A percentile compares a stretch with the other conserved stretches of the same genome.
phyloP scores from a whole-genome alignment of 2,329 filamentous ascomycete genomes.

The Pseudogymnoascus sp. region DNA sequence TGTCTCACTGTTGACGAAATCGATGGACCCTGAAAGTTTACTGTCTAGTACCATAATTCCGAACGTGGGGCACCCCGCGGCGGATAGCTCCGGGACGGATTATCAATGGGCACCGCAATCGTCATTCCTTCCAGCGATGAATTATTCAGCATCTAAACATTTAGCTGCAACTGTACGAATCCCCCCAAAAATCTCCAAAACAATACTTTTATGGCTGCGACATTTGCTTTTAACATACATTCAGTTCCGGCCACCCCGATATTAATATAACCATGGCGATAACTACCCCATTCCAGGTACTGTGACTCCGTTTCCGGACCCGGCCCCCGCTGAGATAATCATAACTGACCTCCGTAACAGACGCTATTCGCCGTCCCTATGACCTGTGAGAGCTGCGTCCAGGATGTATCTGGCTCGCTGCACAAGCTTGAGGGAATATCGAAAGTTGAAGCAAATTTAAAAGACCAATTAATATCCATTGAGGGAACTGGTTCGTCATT shows the following conservation, averaged over 20 bases:
- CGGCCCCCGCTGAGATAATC: conserved; percentile 19
- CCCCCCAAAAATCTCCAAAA: neutral
- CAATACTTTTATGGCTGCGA: neutral
- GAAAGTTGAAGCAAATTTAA: conserved; percentile 74
- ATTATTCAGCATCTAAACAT: conserved; percentile 11
- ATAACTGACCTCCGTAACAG: conserved; percentile 37
- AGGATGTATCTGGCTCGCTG: conserved; percentile 74
- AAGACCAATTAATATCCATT: conserved; percentile 75
- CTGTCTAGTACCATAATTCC: neutral
- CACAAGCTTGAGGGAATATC: conserved; percentile 71
- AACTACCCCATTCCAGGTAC: conserved; percentile 30
- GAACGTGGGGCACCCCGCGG: conserved; percentile 5
- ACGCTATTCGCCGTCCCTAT: conserved; percentile 93
- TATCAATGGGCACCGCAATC: neutral
- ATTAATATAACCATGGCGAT: conserved; percentile 24
- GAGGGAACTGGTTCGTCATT: conserved; percentile 65
- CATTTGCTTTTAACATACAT: neutral
- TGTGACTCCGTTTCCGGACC: conserved; percentile 14
- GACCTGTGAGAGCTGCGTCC: conserved; percentile 82
- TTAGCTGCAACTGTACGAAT: neutral
- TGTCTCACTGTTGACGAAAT: neutral
- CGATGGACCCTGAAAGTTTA: neutral
- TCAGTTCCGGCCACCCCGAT: neutral
- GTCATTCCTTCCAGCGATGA: conserved; percentile 5
- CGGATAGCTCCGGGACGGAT: conserved; percentile 3